Percentiles rank a stretch among this genome's conserved stretches.
These are phyloP conservation scores for Microdochium trichocladiopsis DNA, from an alignment of 2,329 filamentous ascomycete genomes.

Conservation along the genomic window DNA sequence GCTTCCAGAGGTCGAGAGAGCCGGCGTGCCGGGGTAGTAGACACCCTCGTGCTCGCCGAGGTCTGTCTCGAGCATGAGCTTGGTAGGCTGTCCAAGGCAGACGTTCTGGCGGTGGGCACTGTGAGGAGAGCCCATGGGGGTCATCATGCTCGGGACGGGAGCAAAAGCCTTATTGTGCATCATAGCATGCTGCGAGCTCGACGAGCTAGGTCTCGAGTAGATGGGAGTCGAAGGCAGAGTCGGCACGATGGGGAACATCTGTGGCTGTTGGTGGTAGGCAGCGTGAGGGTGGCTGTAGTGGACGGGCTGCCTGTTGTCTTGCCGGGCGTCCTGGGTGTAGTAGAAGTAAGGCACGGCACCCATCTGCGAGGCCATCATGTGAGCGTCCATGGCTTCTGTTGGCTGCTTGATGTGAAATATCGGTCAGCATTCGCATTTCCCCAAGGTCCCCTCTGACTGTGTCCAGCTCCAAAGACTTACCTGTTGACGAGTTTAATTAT, in stretches of 20 bases:
- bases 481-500: conserved; percentile 12
- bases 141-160: conserved; percentile 57
- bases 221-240: conserved; percentile 55
- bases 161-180: conserved; percentile 44
- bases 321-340: conserved; percentile 71
- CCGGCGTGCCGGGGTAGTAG: conserved; percentile 79
- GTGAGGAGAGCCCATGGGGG: conserved; percentile 69
- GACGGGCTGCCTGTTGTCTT: conserved; percentile 66
- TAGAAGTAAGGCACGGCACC: conserved; percentile 77
- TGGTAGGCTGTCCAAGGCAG: conserved; percentile 25
- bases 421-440: conserved; percentile 11
- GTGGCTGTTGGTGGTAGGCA: conserved; percentile 35
- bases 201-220: conserved; percentile 59
- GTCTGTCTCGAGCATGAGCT: conserved; percentile 67
- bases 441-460: too few species aligned
- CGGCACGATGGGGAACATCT: conserved; percentile 47
- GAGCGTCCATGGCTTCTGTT: conserved; percentile 55
- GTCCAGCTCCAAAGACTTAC: conserved; percentile 11
- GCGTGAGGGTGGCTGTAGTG: conserved; percentile 55
- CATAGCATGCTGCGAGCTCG: conserved; percentile 50
- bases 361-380: conserved; percentile 51
- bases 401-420: conserved; percentile 9
- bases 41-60: conserved; percentile 54
- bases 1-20: conserved; percentile 79
- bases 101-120: conserved; percentile 72